Conservation (phyloP, 495 filamentous ascomycete genomes). For the Aspergillus hancockii region DNA sequence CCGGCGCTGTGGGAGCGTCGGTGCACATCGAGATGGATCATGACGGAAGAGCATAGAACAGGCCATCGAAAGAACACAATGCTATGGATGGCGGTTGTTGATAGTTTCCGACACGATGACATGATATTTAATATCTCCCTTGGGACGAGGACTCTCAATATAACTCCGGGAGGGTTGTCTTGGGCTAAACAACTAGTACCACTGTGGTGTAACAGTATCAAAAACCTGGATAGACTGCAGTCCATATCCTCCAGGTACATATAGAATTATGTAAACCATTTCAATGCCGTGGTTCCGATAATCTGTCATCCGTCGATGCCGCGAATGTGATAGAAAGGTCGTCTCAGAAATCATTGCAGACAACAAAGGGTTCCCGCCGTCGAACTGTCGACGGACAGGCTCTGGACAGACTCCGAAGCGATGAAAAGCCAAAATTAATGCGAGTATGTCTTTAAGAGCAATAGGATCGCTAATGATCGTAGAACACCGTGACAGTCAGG, state of each 20-base stretch:
- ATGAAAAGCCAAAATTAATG: too few relatives aligned
- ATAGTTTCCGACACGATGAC: slow-evolving; percentile 53
- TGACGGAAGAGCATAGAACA: slow-evolving; percentile 45
- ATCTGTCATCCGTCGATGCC: slow-evolving; percentile 33
- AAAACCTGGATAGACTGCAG: slow-evolving; percentile 38
- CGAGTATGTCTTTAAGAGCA: too few relatives aligned
- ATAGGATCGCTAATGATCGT: too few relatives aligned
- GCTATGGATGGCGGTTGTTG: too few relatives aligned
- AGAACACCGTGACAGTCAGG: too few relatives aligned
- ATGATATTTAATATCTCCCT: slow-evolving; percentile 42
- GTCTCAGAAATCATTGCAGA: slow-evolving; percentile 24
- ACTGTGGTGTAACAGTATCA: slow-evolving; percentile 37
- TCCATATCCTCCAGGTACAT: slow-evolving; percentile 45
- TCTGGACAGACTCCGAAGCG: too few relatives aligned
- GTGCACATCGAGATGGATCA: slow-evolving; percentile 24
- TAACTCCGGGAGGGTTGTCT: slow-evolving; percentile 42
- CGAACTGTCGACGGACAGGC: neutral
- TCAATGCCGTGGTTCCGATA: slow-evolving; percentile 27
- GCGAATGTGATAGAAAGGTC: slow-evolving; percentile 28
- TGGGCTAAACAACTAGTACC: slow-evolving; percentile 33
- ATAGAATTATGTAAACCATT: slow-evolving; percentile 33
- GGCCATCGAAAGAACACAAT: slow-evolving; percentile 48
- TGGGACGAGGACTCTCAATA: slow-evolving; percentile 35
- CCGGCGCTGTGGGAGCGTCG: slow-evolving; percentile 28
- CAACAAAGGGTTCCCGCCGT: slow-evolving; percentile 24